phyloP scores from a whole-genome alignment of 2,329 filamentous ascomycete species.

The Cladosporium sp. region DNA sequence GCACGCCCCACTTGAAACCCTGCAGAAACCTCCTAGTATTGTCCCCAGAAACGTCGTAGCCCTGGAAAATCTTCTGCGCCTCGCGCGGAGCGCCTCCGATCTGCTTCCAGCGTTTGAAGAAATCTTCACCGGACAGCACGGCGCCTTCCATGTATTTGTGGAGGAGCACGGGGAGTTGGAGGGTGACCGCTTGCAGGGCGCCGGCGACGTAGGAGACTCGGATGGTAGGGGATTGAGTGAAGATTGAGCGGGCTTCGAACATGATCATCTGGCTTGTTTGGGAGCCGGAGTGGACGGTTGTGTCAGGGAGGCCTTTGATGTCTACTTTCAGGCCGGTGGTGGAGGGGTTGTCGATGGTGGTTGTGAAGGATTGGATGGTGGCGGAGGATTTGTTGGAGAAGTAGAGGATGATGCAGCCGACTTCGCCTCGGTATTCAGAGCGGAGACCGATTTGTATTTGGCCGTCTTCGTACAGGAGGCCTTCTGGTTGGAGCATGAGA shows the following conservation, averaged over 20 bases:
- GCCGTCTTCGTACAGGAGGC: conserved; percentile 88
- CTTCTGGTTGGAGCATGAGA: conserved; percentile 73
- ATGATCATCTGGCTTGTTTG: conserved; percentile 93
- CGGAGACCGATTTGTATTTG: conserved; percentile 90
- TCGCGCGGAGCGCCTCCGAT: conserved; percentile 86
- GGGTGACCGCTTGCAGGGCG: conserved; percentile 82
- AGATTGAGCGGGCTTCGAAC: conserved; percentile 80
- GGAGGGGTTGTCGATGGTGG: conserved; percentile 80
- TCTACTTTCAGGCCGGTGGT: conserved; percentile 73
- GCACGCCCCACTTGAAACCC: conserved; percentile 83
- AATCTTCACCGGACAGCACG: conserved; percentile 81
- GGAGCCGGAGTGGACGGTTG: conserved; percentile 64
- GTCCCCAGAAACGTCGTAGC: conserved; percentile 60
- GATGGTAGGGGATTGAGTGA: conserved; percentile 81
- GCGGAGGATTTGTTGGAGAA: conserved; percentile 91
- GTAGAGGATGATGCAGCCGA: conserved; percentile 92
- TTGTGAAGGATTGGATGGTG: conserved; percentile 85
- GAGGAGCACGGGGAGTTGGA: conserved; percentile 80
- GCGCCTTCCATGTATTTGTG: conserved; percentile 98
- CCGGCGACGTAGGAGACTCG: conserved; percentile 92
- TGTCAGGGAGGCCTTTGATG: conserved; percentile 82
- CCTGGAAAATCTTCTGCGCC: conserved; percentile 76
- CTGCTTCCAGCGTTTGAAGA: conserved; percentile 99
- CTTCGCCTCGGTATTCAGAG: conserved; percentile 90
- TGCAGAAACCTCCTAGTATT: conserved; percentile 70